phyloP scores from a whole-genome alignment of 164 flowering plant species.

The Tetrastigma voinierianum region DNA sequence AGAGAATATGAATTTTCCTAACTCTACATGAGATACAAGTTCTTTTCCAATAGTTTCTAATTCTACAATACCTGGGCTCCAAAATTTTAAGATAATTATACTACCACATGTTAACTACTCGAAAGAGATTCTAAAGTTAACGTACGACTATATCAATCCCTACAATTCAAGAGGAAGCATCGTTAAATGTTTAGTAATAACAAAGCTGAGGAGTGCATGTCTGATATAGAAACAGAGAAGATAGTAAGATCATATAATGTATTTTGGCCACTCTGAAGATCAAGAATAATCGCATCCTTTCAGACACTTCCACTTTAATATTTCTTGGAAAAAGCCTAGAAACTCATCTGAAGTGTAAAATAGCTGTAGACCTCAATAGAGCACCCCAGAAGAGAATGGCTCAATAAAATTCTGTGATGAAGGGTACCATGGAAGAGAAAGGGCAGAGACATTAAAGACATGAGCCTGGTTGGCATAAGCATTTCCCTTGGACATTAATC shows the following conservation, averaged over 20 bases:
- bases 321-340: constrained; percentile 49
- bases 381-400: constrained; percentile 97
- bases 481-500: constrained; percentile 63
- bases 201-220: background rate
- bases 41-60: no score
- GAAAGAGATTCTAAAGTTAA: constrained; percentile 56
- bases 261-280: constrained; percentile 40
- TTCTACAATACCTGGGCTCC: no score
- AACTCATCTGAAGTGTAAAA: constrained; percentile 89
- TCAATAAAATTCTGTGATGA: background rate
- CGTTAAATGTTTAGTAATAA: background rate
- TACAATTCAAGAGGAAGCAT: constrained; percentile 20
- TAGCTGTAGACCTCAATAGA: constrained; percentile 90
- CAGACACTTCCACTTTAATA: constrained; percentile 85
- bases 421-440: background rate
- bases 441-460: background rate
- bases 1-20: no score
- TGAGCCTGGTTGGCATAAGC: constrained; percentile 46
- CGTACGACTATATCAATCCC: constrained; percentile 70
- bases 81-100: background rate
- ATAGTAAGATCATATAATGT: background rate
- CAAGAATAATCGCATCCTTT: constrained; percentile 95
- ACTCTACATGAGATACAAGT: no score
- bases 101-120: constrained; percentile 76
- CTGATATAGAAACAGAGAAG: background rate